Conservation (phyloP, 306 rosid genomes). For the Delonix regia region DNA sequence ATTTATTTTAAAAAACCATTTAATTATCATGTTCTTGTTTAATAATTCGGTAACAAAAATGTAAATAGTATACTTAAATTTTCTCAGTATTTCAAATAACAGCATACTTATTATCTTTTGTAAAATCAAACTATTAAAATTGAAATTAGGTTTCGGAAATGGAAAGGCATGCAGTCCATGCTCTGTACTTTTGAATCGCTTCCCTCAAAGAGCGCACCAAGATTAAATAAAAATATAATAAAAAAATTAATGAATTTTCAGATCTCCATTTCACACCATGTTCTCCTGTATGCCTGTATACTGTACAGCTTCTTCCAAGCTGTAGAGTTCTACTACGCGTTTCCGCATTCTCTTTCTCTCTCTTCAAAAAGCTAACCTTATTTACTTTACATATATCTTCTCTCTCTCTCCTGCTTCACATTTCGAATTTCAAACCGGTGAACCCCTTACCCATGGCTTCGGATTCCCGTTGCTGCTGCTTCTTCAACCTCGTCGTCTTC, state of each 20-base stretch:
- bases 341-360: constrained; percentile 4
- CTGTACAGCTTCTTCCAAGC: constrained; percentile 32
- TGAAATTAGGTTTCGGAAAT: neutral
- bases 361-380: neutral
- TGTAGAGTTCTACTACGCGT: constrained; percentile 39
- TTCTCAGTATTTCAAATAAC: too few relatives aligned
- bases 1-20: too few relatives aligned
- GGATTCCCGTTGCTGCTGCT: neutral
- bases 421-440: neutral
- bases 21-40: too few relatives aligned
- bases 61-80: too few relatives aligned
- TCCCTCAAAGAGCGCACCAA: neutral
- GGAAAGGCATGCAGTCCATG: neutral
- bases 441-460: constrained; percentile 29
- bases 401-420: neutral
- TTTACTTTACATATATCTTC: neutral
- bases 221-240: neutral
- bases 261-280: neutral
- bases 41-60: too few relatives aligned
- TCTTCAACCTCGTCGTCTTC: neutral
- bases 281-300: neutral
- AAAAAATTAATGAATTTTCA: neutral
- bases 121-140: neutral
- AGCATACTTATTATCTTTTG: too few relatives aligned
- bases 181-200: neutral